phyloP scores from a whole-genome alignment of 768 basidiomycete genomes.

The Amanita pallidorosea region DNA sequence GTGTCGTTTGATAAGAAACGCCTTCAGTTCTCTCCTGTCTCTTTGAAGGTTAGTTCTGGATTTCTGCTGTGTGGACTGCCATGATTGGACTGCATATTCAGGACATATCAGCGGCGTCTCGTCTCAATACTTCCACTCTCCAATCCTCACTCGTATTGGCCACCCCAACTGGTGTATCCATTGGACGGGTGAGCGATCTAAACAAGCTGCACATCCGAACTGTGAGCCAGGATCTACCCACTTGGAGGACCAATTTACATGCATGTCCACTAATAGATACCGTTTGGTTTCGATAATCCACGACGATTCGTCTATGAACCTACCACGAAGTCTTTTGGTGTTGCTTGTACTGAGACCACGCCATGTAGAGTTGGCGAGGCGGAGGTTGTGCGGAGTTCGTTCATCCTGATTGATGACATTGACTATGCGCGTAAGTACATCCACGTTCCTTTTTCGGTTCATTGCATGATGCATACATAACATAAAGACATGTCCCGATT shows the following conservation, averaged over 20 bases:
- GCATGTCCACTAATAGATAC: slow-evolving; percentile 33
- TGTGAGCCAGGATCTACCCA: slow-evolving; percentile 25
- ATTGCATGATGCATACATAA: neutral
- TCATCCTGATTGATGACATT: slow-evolving; percentile 57
- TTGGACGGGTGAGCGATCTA: slow-evolving; percentile 58
- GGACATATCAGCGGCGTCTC: slow-evolving; percentile 43
- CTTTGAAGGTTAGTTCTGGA: slow-evolving; percentile 42
- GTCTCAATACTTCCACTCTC: slow-evolving; percentile 38
- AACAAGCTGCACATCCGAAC: slow-evolving; percentile 77
- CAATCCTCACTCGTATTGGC: slow-evolving; percentile 49
- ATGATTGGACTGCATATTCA: slow-evolving; percentile 9
- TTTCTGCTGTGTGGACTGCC: neutral
- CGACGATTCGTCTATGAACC: slow-evolving; percentile 53
- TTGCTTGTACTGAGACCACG: slow-evolving; percentile 45
- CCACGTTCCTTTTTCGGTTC: neutral
- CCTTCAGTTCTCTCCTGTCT: slow-evolving; percentile 58
- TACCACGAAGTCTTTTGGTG: slow-evolving; percentile 45
- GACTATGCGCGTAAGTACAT: slow-evolving; percentile 47
- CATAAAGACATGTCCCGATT: slow-evolving; percentile 35
- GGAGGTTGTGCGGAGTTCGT: slow-evolving; percentile 37
- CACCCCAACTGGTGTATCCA: slow-evolving; percentile 38
- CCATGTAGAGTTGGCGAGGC: slow-evolving; percentile 45
- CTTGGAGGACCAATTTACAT: neutral
- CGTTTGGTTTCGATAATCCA: slow-evolving; percentile 65
- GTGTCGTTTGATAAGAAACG: slow-evolving; percentile 58